These are phyloP conservation scores for Cyclostephanos tholiformis DNA, from an alignment of 108 stramenopile genomes.

Conservation along the genomic window DNA sequence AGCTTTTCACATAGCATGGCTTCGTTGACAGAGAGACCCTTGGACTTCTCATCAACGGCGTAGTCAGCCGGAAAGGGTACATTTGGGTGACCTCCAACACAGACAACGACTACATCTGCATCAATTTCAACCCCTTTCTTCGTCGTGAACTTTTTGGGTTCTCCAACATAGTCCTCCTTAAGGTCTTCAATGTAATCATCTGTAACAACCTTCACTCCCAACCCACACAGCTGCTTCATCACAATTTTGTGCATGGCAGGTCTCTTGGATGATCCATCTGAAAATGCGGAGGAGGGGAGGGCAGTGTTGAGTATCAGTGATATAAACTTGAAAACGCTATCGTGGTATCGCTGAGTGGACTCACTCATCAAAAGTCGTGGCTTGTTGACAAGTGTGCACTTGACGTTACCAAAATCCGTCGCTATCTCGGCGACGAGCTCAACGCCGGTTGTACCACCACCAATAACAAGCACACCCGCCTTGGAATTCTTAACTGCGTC, in stretches of 20 bases:
- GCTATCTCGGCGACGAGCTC: conserved; percentile 20
- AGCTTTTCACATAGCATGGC: conserved; percentile 27
- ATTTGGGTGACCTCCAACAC: conserved; percentile 19
- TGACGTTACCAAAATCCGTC: conserved; percentile 18
- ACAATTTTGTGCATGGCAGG: conserved; percentile 24
- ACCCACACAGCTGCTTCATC: conserved; percentile 24
- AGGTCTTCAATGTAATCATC: conserved; percentile 27
- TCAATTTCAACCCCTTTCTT: conserved; percentile 29
- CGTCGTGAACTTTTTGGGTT: conserved; percentile 23
- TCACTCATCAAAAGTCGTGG: conserved; percentile 19
- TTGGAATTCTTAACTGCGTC: conserved; percentile 20
- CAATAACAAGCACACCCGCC: conserved; percentile 25
- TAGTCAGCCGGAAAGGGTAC: conserved; percentile 14
- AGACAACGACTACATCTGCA: conserved; percentile 25
- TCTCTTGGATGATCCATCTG: conserved; percentile 18
- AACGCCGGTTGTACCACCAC: conserved; percentile 16
- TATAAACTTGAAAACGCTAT: not conserved
- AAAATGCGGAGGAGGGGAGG: not conserved
- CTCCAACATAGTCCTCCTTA: conserved; percentile 19
- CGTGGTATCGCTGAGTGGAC: not conserved
- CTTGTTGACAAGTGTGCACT: conserved; percentile 28
- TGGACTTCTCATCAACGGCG: conserved; percentile 18
- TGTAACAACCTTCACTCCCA: conserved; percentile 27
- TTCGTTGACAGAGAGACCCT: conserved; percentile 12
- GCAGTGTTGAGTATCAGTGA: not conserved